Base-by-base conservation (phyloP, 2,329 filamentous ascomycete species). In the Fusarium marasasianum region DNA sequence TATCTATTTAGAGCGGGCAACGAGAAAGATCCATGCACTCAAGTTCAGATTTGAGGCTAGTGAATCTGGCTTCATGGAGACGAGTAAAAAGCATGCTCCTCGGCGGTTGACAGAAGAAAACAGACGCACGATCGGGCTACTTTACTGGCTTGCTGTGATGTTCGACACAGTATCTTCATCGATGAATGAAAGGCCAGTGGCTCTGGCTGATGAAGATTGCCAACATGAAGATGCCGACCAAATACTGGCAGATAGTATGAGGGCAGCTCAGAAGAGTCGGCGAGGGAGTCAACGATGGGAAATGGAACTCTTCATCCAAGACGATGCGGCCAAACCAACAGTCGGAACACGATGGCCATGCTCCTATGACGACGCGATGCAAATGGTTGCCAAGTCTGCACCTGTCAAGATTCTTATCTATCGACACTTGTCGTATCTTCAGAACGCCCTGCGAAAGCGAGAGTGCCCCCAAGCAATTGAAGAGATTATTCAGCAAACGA, bases 41-140 rank as follows among this genome's bases (percentile, higher is more conserved):
- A 58, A 58, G 41, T 58, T 58, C 15, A 13, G 41, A 3, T 50
- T 58, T 15, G 55, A 58, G 9, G 55, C 55, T 4, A 58, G 55
- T 3, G 55, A 58, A 20, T 29, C 33, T 1, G 55, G 55, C 0
- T 58, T 58, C 24, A 58, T 13, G 12, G 55, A 58, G 11, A 50
- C 33, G 1, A 31, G 55, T 1, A 58, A 50, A 6, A 29, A 37
- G 2, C 20, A 58, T 4, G 6, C 43, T 1, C 43, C 41, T 15
- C 41, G 33, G 1, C 0, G 41, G 1, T 12, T 58, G 6, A 58
- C 41, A 0, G 55, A 50, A 1, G 55, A 58, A 3, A 58, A 58
- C 3, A 31, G 55, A 3, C 55, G 55, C 0, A 58, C 55, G 0
- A 58, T 58, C 0, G 55, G 55, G 0, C 0, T 58, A 0, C 31